Base-by-base conservation (phyloP, 2,329 filamentous ascomycete genomes). In the Cercospora canescens region DNA sequence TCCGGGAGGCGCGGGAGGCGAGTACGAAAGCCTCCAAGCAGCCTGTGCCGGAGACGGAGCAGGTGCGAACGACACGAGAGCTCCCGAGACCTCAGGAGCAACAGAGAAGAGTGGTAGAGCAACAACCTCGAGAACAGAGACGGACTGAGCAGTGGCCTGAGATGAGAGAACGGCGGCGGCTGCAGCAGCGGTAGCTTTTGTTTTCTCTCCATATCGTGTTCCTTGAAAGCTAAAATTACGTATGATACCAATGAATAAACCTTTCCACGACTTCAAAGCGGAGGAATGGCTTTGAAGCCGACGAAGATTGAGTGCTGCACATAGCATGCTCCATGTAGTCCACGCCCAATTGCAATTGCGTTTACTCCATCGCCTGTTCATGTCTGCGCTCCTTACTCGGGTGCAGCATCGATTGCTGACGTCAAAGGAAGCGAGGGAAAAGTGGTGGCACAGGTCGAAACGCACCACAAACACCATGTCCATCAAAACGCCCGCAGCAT, bases 1-100 rank as follows among this genome's bases (percentile, higher is more conserved):
- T 97, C 71, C 85, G 89, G 72, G 81, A 90, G 64, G 94, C 92
- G 4, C 89, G 85, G 76, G 89, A 93, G 75, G 89, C 77, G 59
- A 21, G 58, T 35, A 55, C 62, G 9, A 54, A 48, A 41, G 35
- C 45, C 7, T 21, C 18, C 6, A 52, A 50, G 8, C 18, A 58
- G 4, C 62, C 62, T 50, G 55, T 52, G 14, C 54, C 62, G n/a
- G 54, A 58, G 54, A 52, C 54, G 7, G 54, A 52, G 54, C 62
- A 63, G 32, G 54, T 12, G 3, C 60, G 30, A 30, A 50, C 14
- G 12, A 32, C 21, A 26, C 18, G 6, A 39, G n/a, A 55, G 21
- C 16, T 28, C 11, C 21, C 34, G 21, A 16, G 50, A 24, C 34
- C 50, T 16, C 48, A 62, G 14, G 59, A 61, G 21, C 41, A 48